phyloP scores from a whole-genome alignment of 139 green algal species.

The Zygnema circumcarinatum region DNA sequence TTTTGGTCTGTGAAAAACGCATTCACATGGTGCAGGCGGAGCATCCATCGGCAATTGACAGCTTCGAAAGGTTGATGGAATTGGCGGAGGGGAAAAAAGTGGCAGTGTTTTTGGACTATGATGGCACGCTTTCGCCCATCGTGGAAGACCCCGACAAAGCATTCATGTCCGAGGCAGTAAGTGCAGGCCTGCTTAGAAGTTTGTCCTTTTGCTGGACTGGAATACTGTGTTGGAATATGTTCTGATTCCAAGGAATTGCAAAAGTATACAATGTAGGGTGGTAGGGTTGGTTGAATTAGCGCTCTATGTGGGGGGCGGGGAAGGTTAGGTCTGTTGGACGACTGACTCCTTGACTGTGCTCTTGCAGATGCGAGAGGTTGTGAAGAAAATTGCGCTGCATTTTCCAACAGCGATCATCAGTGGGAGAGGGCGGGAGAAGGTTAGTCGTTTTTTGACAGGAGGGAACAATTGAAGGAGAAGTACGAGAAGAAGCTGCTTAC shows the following conservation, averaged over 20 bases:
- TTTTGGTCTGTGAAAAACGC: background rate
- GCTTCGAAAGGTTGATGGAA: conserved; percentile 32
- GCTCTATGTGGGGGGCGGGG: too few species aligned
- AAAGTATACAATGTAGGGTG: too few species aligned
- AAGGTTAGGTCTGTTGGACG: too few species aligned
- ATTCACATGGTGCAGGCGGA: conserved; percentile 11
- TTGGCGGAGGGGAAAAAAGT: conserved; percentile 70
- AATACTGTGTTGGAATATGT: too few species aligned
- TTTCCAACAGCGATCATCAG: conserved; percentile 96
- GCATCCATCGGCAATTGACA: conserved; percentile 51
- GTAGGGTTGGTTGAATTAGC: too few species aligned
- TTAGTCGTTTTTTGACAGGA: conserved; percentile 19
- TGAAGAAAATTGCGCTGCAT: conserved; percentile 76
- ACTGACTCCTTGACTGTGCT: background rate
- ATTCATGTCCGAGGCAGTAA: conserved; percentile 77
- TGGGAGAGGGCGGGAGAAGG: conserved; percentile 85
- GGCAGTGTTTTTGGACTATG: conserved; percentile 95
- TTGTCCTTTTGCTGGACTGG: too few species aligned
- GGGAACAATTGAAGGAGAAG: too few species aligned
- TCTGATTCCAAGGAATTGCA: too few species aligned
- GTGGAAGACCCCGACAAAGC: conserved; percentile 92
- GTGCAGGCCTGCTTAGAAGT: too few species aligned
- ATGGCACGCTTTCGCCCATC: conserved; percentile 97
- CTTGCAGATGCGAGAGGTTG: conserved; percentile 75
- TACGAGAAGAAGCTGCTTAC: too few species aligned